Percentiles rank a stretch among this genome's conserved stretches.
These are phyloP conservation scores for Hypomyces perniciosus DNA, from an alignment of 2,329 filamentous ascomycete species.

Conservation along the genomic window DNA sequence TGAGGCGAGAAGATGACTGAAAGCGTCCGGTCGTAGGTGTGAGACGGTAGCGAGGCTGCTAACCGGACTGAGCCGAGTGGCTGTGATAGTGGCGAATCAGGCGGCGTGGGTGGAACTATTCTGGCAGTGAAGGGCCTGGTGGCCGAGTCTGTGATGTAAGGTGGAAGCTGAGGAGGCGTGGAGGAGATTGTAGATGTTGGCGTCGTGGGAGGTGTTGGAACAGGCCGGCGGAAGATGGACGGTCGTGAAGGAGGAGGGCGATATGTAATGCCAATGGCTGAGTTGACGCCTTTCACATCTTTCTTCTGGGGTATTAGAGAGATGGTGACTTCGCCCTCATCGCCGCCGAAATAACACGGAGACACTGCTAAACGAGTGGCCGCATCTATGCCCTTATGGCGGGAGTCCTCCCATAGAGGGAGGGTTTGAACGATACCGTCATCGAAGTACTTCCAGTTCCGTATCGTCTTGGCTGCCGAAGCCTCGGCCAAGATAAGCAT, in stretches of 20 bases:
- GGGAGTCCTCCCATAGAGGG: constrained; percentile 40
- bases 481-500: constrained; percentile 63
- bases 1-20: constrained; percentile 62
- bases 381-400: constrained; percentile 26
- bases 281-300: constrained; percentile 56
- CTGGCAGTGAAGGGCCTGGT: constrained; percentile 1
- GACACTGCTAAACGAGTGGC: constrained; percentile 47
- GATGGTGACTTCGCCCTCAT: constrained; percentile 64
- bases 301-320: constrained; percentile 56
- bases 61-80: constrained; percentile 30
- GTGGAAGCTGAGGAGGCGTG: constrained; percentile 8
- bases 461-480: constrained; percentile 57
- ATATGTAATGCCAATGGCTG: constrained; percentile 68
- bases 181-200: constrained; percentile 8
- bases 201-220: constrained; percentile 15
- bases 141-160: constrained; percentile 6
- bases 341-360: constrained; percentile 43
- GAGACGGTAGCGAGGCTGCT: constrained; percentile 27
- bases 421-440: constrained; percentile 40
- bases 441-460: constrained; percentile 63
- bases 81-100: constrained; percentile 26
- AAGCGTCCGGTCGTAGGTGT: constrained; percentile 39
- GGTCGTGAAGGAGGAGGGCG: constrained; percentile 42
- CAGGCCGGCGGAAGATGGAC: constrained; percentile 15
- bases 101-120: constrained; percentile 24